Evolutionary conservation across 208 protist genomes (phyloP), one percentile per base, ranked within the genome.

Genomic region (Trypanosoma theileri): DNA sequence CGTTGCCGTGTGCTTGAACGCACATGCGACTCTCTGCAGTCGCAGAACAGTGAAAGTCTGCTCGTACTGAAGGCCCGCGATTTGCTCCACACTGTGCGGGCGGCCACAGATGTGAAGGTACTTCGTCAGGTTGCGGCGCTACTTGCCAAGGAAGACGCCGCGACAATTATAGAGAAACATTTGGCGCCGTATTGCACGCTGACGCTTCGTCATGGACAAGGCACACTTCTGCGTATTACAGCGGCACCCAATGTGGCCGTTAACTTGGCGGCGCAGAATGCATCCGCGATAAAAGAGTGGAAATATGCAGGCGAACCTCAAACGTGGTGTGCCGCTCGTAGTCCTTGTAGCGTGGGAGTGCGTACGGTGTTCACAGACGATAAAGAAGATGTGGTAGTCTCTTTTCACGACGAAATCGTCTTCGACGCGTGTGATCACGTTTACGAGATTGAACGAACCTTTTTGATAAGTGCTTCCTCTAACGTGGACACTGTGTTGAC

Each of bases 361-460:
- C 51, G 51, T 45, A 58, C 76, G 13, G 64, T 76, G 16, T 79
- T 82, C 19, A 52, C 59, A 0, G 60, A 69, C 13, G 63, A 66
- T 7, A 3, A 22, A 14, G 48, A 62, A n/a, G 84, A 81, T 40
- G 73, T 54, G 31, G 51, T 65, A 14, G 22, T 73, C 26, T 66
- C 75, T 12, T 68, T 81, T 22, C 79, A 82, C 52, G 79, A 78
- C 51, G 78, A 64, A 21, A 52, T 88, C 22, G 70, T 75, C 19
- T 72, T 79, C 56, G 81, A 89, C 54, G 73, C 82, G 35, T 83
- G 72, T 59, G 73, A 41, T 10, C 52, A 41, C 4, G 17, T 82
- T 13, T 69, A 81, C 56, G 46, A 63, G 45, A 75, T 89, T 3
- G 61, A 65, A 4, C 79, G 86, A 17, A 81, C 84, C 17, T 41